Conservation (phyloP, 257 asterid genomes). For the Solanum corneliomulleri region DNA sequence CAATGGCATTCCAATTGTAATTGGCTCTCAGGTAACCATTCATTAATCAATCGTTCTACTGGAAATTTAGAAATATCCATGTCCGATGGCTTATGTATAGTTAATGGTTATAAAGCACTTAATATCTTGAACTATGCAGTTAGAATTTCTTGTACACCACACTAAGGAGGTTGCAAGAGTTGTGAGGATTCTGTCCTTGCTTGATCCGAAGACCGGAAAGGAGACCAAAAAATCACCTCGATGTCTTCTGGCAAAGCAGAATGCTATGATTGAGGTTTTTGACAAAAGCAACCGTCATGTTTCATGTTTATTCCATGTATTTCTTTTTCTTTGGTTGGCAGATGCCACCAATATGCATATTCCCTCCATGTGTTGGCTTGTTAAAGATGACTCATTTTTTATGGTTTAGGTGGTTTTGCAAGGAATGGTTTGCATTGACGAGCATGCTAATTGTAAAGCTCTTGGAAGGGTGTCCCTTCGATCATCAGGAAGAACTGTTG, state of each 20-base stretch:
- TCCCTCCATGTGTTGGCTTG: background rate
- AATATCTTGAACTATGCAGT: constrained; percentile 24
- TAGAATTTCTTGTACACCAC: constrained; percentile 84
- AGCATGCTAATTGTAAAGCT: constrained; percentile 48
- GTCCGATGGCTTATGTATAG: background rate
- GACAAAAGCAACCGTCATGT: background rate
- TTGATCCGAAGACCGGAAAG: constrained; percentile 84
- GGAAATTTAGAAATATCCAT: background rate
- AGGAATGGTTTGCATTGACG: constrained; percentile 69
- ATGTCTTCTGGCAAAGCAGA: constrained; percentile 73
- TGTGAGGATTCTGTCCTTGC: constrained; percentile 52
- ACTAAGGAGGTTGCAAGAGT: constrained; percentile 77
- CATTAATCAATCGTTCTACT: background rate
- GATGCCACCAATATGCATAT: background rate
- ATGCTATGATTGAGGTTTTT: constrained; percentile 74
- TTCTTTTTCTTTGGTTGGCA: background rate
- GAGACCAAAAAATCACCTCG: constrained; percentile 73
- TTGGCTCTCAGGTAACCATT: constrained; percentile 74
- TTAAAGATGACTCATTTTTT: background rate
- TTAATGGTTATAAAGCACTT: background rate
- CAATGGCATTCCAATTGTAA: constrained; percentile 49
- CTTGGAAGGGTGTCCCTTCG: constrained; percentile 83
- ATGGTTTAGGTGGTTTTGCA: constrained; percentile 51
- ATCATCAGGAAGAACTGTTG: constrained; percentile 77
- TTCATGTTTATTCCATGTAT: background rate